Conservation (phyloP, 1,284 basidiomycete genomes). For the Pascua guehoae region DNA sequence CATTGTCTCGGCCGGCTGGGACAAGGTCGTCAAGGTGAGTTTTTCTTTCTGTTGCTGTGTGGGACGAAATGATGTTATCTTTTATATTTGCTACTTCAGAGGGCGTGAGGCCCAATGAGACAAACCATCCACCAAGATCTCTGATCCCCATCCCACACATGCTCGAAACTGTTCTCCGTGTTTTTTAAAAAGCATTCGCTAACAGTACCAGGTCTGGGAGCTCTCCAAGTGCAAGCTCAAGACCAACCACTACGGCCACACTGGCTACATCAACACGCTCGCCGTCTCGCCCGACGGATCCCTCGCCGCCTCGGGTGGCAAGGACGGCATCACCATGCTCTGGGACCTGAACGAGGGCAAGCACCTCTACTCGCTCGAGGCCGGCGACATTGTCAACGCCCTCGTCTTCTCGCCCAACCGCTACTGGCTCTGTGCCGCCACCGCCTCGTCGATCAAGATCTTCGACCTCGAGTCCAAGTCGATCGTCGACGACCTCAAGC, state of each 20-base stretch:
- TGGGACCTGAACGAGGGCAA: slow-evolving; percentile 99
- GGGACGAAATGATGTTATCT: slow-evolving; percentile 54
- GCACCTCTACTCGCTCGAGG: slow-evolving; percentile 99
- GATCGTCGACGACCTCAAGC: slow-evolving; percentile 93
- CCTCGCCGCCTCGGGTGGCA: slow-evolving; percentile 97
- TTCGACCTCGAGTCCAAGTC: slow-evolving; percentile 99
- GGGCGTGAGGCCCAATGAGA: slow-evolving; percentile 65
- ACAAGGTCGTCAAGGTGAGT: slow-evolving; percentile 99
- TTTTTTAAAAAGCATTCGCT: slow-evolving; percentile 10
- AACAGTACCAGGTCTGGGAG: slow-evolving; percentile 83
- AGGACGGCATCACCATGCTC: slow-evolving; percentile 99
- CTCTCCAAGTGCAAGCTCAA: slow-evolving; percentile 99
- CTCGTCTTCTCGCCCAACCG: slow-evolving; percentile 99
- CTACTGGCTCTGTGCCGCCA: slow-evolving; percentile 99
- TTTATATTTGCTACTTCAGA: slow-evolving; percentile 83
- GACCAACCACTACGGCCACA: slow-evolving; percentile 99
- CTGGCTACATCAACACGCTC: slow-evolving; percentile 98
- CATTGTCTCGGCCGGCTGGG: slow-evolving; percentile 99
- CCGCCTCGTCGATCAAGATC: slow-evolving; percentile 97
- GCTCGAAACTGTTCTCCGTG: slow-evolving; percentile 6
- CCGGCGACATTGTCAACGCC: slow-evolving; percentile 97
- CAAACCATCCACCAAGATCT: slow-evolving; percentile 70
- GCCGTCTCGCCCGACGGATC: slow-evolving; percentile 99
- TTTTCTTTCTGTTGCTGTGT: slow-evolving; percentile 7
- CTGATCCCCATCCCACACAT: slow-evolving; percentile 52